Evolutionary conservation across 371 early-diverging fungal species (phyloP).

Genomic region (Mucor velutinosus): DNA sequence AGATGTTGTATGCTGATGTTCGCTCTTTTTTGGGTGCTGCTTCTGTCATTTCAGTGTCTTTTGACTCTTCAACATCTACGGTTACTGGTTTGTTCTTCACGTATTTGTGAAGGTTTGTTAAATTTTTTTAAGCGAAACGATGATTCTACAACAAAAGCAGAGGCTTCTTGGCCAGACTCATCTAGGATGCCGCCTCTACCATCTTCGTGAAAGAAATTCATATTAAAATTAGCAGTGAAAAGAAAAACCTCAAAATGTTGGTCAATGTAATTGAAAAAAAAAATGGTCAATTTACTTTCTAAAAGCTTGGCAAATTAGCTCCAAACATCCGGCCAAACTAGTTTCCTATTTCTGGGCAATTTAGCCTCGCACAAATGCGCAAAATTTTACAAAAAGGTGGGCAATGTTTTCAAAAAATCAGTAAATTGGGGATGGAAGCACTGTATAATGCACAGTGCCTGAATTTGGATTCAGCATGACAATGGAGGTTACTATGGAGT

Average conservation of each 20-base stretch:
- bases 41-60: slow-evolving; percentile 20
- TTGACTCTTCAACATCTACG: neutral
- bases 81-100: slow-evolving; percentile 4
- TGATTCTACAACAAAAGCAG: slow-evolving; percentile 6
- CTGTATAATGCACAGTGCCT: neutral
- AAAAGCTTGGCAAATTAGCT: no score
- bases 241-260: no score
- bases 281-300: no score
- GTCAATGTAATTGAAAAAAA: no score
- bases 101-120: slow-evolving; percentile 14
- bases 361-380: no score
- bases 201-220: slow-evolving; percentile 13
- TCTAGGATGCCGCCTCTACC: slow-evolving; percentile 5
- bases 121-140: slow-evolving; percentile 10
- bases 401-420: no score
- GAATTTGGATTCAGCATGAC: neutral
- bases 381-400: no score
- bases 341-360: no score
- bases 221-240: no score
- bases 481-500: neutral
- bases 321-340: no score
- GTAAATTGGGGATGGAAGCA: no score
- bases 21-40: slow-evolving; percentile 40
- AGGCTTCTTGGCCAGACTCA: slow-evolving; percentile 9
- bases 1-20: slow-evolving; percentile 30